phyloP scores from a whole-genome alignment of 208 protist genomes.

The Leishmania gerbilli region DNA sequence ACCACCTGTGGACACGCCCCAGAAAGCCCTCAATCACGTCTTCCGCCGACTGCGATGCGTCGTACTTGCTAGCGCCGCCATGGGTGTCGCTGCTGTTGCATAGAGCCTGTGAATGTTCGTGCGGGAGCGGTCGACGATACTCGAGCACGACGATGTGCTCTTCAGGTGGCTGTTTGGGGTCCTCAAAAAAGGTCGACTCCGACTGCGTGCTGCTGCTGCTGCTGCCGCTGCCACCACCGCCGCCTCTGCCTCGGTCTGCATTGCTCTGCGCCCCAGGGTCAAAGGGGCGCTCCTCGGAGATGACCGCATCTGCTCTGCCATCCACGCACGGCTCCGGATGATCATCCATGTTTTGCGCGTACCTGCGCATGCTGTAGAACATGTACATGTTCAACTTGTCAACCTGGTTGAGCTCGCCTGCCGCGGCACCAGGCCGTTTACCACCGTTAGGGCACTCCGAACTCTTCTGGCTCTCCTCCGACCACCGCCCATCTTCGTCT shows the following conservation, averaged over 20 bases:
- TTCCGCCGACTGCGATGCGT: conserved; percentile 6
- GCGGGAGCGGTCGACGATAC: conserved; percentile 29
- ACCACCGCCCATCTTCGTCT: not conserved
- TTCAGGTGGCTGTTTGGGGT: conserved; percentile 11
- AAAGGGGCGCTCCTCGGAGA: conserved; percentile 24
- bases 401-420: not conserved
- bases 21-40: conserved; percentile 62
- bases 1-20: conserved; percentile 56
- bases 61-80: not conserved
- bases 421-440: not conserved
- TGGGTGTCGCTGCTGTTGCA: conserved; percentile 5
- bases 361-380: conserved; percentile 35
- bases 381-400: conserved; percentile 27
- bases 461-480: not conserved
- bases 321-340: conserved; percentile 9
- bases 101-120: conserved; percentile 20
- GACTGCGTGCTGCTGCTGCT: conserved; percentile 6
- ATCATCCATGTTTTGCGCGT: conserved; percentile 25
- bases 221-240: not conserved
- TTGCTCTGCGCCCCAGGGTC: not conserved
- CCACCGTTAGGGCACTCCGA: not conserved
- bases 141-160: conserved; percentile 33
- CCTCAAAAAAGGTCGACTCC: conserved; percentile 11
- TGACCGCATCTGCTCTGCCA: conserved; percentile 17
- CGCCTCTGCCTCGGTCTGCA: no score